These are phyloP conservation scores for Dryadomyces sulphureus DNA, from an alignment of 2,329 filamentous ascomycete species.

Conservation along the genomic window DNA sequence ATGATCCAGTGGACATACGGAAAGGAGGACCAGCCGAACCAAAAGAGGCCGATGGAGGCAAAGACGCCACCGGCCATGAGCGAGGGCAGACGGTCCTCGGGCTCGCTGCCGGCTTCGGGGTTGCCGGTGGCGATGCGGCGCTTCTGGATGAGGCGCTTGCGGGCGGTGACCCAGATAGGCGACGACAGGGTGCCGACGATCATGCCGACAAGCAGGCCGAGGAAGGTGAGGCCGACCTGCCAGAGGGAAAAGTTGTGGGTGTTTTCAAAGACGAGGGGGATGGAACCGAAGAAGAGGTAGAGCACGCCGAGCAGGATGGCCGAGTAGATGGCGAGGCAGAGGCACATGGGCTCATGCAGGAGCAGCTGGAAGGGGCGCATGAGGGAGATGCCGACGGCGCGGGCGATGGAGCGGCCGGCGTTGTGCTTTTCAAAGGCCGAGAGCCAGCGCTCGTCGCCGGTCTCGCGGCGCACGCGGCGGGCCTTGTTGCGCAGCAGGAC, in stretches of 20 bases:
- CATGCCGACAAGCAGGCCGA: conserved; percentile 59
- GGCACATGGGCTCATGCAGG: conserved; percentile 69
- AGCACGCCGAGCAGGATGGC: conserved; percentile 76
- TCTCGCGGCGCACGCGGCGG: conserved; percentile 51
- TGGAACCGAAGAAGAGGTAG: conserved; percentile 85
- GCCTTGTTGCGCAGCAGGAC: conserved; percentile 63
- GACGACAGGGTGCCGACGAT: conserved; percentile 44
- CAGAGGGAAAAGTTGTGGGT: conserved; percentile 66
- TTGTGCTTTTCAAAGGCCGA: conserved; percentile 63
- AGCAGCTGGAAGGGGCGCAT: conserved; percentile 67
- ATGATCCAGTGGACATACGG: conserved; percentile 60
- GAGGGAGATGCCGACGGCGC: conserved; percentile 43
- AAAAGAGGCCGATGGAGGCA: conserved; percentile 70
- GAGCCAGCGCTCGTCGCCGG: conserved; percentile 60
- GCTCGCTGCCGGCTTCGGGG: conserved; percentile 43
- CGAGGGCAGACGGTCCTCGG: conserved; percentile 72
- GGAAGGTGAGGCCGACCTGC: conserved; percentile 66
- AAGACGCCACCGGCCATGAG: conserved; percentile 60
- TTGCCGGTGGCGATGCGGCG: conserved; percentile 35
- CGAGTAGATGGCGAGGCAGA: conserved; percentile 68
- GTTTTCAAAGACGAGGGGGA: conserved; percentile 60
- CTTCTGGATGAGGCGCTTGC: conserved; percentile 39
- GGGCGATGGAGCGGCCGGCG: conserved; percentile 38
- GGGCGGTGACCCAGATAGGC: conserved; percentile 50
- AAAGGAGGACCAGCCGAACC: conserved; percentile 79